These are phyloP conservation scores for Pythium aristosporum DNA, from an alignment of 352 stramenopile species.

Conservation along the genomic window DNA sequence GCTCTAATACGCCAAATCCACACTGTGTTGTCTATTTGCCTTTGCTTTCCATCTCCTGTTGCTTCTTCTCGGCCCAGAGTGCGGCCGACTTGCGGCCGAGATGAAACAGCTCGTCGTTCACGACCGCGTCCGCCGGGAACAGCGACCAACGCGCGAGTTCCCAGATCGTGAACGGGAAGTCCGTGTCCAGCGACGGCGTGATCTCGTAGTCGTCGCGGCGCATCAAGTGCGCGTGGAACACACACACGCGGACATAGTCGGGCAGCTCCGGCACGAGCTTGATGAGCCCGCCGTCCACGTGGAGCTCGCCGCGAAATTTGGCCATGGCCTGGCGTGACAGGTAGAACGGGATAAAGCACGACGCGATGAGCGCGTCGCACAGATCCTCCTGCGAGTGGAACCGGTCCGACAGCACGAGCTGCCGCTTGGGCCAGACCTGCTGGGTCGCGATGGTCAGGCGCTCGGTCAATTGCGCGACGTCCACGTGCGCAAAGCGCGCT, in stretches of 20 bases:
- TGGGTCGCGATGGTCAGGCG: slow-evolving; percentile 69
- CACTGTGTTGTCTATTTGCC: no score
- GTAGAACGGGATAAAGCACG: slow-evolving; percentile 82
- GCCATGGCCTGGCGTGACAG: slow-evolving; percentile 43
- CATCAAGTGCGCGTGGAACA: slow-evolving; percentile 56
- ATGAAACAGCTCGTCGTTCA: slow-evolving; percentile 71
- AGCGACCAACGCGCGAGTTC: slow-evolving; percentile 58
- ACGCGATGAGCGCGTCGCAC: slow-evolving; percentile 65
- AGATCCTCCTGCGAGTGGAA: slow-evolving; percentile 67
- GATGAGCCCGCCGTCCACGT: slow-evolving; percentile 70
- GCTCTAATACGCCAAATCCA: not conserved
- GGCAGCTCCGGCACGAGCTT: slow-evolving; percentile 68
- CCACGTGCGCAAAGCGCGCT: slow-evolving; percentile 43
- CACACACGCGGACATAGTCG: slow-evolving; percentile 69
- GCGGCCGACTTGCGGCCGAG: slow-evolving; percentile 47
- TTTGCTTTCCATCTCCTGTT: not conserved
- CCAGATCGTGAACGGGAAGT: slow-evolving; percentile 59
- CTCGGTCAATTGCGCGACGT: slow-evolving; percentile 39
- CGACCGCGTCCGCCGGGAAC: slow-evolving; percentile 46
- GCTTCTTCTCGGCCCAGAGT: slow-evolving; percentile 42
- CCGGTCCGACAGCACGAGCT: slow-evolving; percentile 45
- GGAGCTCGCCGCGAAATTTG: slow-evolving; percentile 59
- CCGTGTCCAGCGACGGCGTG: slow-evolving; percentile 58
- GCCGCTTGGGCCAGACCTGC: slow-evolving; percentile 62
- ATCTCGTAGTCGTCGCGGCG: slow-evolving; percentile 71